Evolutionary conservation across 2,329 filamentous ascomycete genomes (phyloP).

Genomic region (Biscogniauxia mediterranea): DNA sequence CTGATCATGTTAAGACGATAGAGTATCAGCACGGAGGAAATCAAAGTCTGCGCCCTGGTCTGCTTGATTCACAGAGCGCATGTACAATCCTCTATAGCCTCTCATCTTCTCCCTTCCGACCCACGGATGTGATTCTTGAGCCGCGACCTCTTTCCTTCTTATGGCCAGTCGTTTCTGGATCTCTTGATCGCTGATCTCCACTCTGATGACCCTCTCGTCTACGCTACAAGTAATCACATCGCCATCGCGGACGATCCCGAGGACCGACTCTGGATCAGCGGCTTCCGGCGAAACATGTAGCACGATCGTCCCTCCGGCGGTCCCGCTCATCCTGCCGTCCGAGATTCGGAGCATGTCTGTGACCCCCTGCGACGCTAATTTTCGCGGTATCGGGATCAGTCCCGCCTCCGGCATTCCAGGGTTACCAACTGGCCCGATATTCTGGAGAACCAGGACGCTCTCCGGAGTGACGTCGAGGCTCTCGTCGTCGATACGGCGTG

Average conservation of each 20-base stretch:
- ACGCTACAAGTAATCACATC: conserved; percentile 79
- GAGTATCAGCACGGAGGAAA: conserved; percentile 51
- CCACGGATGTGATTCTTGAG: conserved; percentile 33
- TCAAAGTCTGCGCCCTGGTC: conserved; percentile 60
- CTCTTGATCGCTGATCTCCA: conserved; percentile 68
- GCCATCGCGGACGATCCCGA: conserved; percentile 73
- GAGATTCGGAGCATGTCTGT: conserved; percentile 81
- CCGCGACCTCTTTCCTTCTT: conserved; percentile 50
- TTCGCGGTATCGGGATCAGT: conserved; percentile 65
- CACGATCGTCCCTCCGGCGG: conserved; percentile 85
- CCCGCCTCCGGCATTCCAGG: conserved; percentile 91
- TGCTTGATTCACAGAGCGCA: conserved; percentile 59
- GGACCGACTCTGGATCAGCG: conserved; percentile 69
- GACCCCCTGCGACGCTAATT: conserved; percentile 71
- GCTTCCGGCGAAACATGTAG: conserved; percentile 87
- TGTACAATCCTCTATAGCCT: conserved; percentile 59
- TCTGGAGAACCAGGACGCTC: conserved; percentile 76
- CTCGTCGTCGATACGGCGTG: conserved; percentile 55
- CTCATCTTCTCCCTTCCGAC: conserved; percentile 40
- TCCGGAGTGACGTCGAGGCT: conserved; percentile 59
- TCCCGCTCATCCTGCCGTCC: conserved; percentile 84
- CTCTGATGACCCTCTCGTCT: conserved; percentile 56
- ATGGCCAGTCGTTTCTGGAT: conserved; percentile 57
- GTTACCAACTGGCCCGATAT: conserved; percentile 85
- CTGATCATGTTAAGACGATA: neutral